phyloP scores from a whole-genome alignment of 768 basidiomycete genomes.

The Pholiota conissans region DNA sequence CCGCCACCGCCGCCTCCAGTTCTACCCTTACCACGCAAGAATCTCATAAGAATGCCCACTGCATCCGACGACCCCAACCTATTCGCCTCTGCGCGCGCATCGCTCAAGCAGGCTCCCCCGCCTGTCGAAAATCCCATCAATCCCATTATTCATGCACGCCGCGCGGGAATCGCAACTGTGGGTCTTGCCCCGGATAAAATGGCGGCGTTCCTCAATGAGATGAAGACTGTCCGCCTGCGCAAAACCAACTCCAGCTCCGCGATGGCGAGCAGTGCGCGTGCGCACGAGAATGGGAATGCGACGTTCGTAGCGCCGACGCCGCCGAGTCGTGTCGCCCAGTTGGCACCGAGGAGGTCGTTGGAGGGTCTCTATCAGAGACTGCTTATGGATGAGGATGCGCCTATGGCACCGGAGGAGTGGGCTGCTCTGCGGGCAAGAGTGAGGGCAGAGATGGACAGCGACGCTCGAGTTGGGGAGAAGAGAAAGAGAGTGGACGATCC shows the following conservation, averaged over 20 bases:
- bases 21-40: slow-evolving; percentile 32
- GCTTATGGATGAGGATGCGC: neutral
- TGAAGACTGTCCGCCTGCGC: slow-evolving; percentile 71
- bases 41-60: slow-evolving; percentile 33
- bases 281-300: neutral
- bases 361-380: slow-evolving; percentile 16
- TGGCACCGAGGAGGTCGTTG: slow-evolving; percentile 4
- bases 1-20: slow-evolving; percentile 47
- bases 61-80: slow-evolving; percentile 32
- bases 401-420: neutral
- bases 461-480: slow-evolving; percentile 1
- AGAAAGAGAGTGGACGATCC: neutral
- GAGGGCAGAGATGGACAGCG: neutral
- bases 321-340: neutral
- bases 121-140: slow-evolving; percentile 68
- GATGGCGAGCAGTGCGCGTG: neutral
- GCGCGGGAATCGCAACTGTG: slow-evolving; percentile 63
- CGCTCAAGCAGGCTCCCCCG: slow-evolving; percentile 53
- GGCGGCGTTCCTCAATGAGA: slow-evolving; percentile 78
- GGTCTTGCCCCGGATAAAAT: slow-evolving; percentile 81
- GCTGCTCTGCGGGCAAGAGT: neutral
- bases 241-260: slow-evolving; percentile 31
- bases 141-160: slow-evolving; percentile 35
- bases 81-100: slow-evolving; percentile 64
- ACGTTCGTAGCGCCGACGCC: slow-evolving; percentile 7